A percentile compares a stretch with the other conserved stretches of the same genome.
phyloP scores from a whole-genome alignment of 2,329 filamentous ascomycete genomes.

The Thielaviopsis musarum region DNA sequence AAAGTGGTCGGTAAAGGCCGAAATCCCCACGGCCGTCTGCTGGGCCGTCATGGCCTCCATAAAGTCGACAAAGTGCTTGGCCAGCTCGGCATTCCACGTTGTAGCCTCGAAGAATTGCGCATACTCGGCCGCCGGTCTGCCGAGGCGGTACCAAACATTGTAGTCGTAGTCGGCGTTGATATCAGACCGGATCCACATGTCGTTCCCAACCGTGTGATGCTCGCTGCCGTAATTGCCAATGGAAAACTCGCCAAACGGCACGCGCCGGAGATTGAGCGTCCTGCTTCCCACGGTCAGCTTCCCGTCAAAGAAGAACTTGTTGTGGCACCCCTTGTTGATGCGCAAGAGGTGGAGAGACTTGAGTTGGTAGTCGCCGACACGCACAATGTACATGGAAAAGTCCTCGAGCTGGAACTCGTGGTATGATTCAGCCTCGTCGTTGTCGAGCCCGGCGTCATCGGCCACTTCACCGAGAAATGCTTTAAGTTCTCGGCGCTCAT shows the following conservation, averaged over 20 bases:
- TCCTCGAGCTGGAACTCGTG: slow-evolving; percentile 35
- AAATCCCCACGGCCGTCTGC: slow-evolving; percentile 27
- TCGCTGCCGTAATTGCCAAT: slow-evolving; percentile 47
- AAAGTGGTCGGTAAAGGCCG: slow-evolving; percentile 42
- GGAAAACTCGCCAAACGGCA: slow-evolving; percentile 41
- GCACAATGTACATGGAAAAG: slow-evolving; percentile 39
- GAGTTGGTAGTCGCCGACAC: slow-evolving; percentile 29
- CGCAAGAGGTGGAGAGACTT: slow-evolving; percentile 36
- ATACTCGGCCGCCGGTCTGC: slow-evolving; percentile 42
- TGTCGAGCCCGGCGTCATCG: not conserved
- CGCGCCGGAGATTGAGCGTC: slow-evolving; percentile 33
- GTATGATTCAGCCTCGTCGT: not conserved
- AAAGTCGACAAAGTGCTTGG: slow-evolving; percentile 58
- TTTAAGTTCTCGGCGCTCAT: not conserved
- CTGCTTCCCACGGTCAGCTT: slow-evolving; percentile 29
- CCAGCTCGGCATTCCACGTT: slow-evolving; percentile 52
- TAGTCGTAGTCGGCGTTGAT: slow-evolving; percentile 21
- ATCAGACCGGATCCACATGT: slow-evolving; percentile 48
- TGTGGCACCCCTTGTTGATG: slow-evolving; percentile 19
- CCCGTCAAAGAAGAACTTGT: slow-evolving; percentile 41
- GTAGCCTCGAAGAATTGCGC: slow-evolving; percentile 44
- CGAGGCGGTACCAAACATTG: slow-evolving; percentile 48
- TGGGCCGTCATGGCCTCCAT: slow-evolving; percentile 23
- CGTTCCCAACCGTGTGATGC: slow-evolving; percentile 28
- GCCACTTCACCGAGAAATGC: not conserved